Conservation (phyloP, 495 filamentous ascomycete genomes). For the Barbatosphaeria neglecta region DNA sequence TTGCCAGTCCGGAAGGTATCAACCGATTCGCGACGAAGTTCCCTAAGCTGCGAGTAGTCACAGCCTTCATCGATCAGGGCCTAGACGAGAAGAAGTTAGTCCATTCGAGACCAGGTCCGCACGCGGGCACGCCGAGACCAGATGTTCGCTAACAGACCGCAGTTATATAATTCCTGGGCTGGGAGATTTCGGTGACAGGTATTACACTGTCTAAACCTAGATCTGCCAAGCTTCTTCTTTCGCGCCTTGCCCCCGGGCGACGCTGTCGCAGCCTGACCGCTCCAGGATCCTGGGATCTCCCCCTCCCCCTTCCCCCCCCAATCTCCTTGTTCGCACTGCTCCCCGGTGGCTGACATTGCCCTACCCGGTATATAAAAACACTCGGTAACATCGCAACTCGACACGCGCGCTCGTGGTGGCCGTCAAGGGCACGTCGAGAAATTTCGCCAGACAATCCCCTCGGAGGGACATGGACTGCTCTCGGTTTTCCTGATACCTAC, state of each 20-base stretch:
- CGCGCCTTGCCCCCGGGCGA: background rate
- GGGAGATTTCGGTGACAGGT: constrained; percentile 93
- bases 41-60: constrained; percentile 85
- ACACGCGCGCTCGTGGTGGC: too few relatives aligned
- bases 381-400: too few relatives aligned
- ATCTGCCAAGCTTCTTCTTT: background rate
- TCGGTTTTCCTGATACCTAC: too few relatives aligned
- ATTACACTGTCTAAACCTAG: constrained; percentile 67
- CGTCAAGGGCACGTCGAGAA: too few relatives aligned
- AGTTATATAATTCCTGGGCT: constrained; percentile 95
- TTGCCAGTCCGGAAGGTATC: constrained; percentile 88
- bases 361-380: too few relatives aligned
- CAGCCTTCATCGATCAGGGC: constrained; percentile 90
- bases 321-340: too few relatives aligned
- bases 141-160: constrained; percentile 4
- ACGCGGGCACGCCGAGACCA: background rate
- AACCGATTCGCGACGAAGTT: constrained; percentile 81
- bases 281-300: background rate
- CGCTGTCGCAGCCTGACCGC: background rate
- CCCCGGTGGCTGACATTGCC: too few relatives aligned
- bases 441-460: too few relatives aligned
- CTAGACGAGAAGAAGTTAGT: constrained; percentile 92
- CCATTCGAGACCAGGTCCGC: too few relatives aligned
- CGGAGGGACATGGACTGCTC: too few relatives aligned
- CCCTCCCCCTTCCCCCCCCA: background rate